Evolutionary conservation across 1,284 basidiomycete genomes (phyloP).

Genomic region (Malassezia globosa): DNA sequence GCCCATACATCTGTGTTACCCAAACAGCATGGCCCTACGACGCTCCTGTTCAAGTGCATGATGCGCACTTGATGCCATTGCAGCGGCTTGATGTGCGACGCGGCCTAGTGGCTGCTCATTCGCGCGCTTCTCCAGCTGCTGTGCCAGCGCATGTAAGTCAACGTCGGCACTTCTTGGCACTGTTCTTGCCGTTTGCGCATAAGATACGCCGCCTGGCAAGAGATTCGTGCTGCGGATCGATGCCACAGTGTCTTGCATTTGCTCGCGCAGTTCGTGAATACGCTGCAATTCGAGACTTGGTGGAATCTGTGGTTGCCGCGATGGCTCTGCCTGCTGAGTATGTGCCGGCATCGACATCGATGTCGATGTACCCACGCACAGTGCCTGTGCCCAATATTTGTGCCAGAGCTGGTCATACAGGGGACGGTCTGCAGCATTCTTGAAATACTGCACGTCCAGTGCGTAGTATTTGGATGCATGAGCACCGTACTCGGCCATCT

Average conservation of each 20-base stretch:
- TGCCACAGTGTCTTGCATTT: conserved; percentile 49
- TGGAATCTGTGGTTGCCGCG: too few relatives aligned
- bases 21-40: conserved; percentile 58
- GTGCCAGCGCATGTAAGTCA: conserved; percentile 1
- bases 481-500: conserved; percentile 56
- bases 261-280: conserved; percentile 50
- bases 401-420: conserved; percentile 87
- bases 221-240: not conserved
- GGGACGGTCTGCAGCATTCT: conserved; percentile 71
- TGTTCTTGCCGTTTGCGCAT: conserved; percentile 6
- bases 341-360: conserved; percentile 6
- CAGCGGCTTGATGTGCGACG: conserved; percentile 54
- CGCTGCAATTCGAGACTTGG: conserved; percentile 60
- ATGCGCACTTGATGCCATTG: conserved; percentile 74
- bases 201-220: conserved; percentile 1
- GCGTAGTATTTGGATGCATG: conserved; percentile 95
- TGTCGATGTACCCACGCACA: conserved; percentile 69
- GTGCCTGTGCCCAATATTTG: conserved; percentile 96
- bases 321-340: conserved; percentile 10
- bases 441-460: conserved; percentile 88
- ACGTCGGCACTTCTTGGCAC: not conserved
- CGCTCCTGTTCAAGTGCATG: conserved; percentile 81
- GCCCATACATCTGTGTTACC: too few relatives aligned
- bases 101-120: conserved; percentile 6
- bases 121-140: conserved; percentile 3